These are phyloP conservation scores for Daucus carota DNA, from an alignment of 129 eudicot species.

Conservation along the genomic window DNA sequence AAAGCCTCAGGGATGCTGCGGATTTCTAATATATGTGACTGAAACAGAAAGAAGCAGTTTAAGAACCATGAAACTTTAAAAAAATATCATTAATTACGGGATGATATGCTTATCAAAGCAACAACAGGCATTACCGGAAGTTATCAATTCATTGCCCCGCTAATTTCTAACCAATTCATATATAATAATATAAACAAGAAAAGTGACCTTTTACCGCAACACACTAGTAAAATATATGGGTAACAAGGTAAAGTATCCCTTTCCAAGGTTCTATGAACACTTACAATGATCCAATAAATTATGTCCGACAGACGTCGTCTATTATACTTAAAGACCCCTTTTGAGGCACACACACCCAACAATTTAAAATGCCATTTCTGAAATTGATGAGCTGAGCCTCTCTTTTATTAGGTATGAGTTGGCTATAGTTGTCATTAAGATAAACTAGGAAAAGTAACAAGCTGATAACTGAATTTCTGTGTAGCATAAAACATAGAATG, in stretches of 20 bases:
- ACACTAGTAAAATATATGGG: neutral
- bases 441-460: neutral
- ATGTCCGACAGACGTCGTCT: neutral
- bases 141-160: neutral
- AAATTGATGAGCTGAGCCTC: neutral
- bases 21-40: slow-evolving; percentile 93
- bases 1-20: slow-evolving; percentile 87
- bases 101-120: neutral
- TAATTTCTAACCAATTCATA: neutral
- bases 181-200: neutral
- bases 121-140: neutral
- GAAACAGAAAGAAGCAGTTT: slow-evolving; percentile 16
- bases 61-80: neutral
- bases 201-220: neutral
- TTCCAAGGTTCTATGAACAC: neutral
- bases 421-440: neutral
- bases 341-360: neutral
- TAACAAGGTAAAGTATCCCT: neutral
- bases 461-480: neutral
- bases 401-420: neutral
- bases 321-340: neutral
- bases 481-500: neutral
- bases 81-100: neutral
- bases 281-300: neutral
- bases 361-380: neutral